These are phyloP conservation scores for Sclerotinia spermophila DNA, from an alignment of 2,329 filamentous ascomycete genomes.

Conservation along the genomic window DNA sequence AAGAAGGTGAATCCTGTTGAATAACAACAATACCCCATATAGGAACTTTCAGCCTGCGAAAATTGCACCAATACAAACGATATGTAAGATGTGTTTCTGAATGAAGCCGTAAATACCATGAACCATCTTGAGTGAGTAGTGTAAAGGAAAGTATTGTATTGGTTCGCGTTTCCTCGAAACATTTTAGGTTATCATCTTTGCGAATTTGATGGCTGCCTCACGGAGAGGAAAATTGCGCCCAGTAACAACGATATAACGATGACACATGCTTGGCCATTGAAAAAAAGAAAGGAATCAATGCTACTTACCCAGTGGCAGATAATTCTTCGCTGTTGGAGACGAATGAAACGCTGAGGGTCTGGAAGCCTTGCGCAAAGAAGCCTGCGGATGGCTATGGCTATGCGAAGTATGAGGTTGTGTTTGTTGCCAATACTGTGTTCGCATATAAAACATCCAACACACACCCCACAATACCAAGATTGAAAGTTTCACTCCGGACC, in stretches of 20 bases:
- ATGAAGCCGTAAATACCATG: background rate
- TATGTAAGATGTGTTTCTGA: background rate
- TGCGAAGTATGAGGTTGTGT: background rate
- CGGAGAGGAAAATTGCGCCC: background rate
- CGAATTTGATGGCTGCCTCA: background rate
- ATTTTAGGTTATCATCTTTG: background rate
- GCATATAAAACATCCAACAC: constrained; percentile 32
- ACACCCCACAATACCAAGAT: constrained; percentile 31
- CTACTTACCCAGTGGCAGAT: constrained; percentile 12
- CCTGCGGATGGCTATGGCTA: background rate
- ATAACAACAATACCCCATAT: background rate
- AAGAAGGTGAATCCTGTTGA: background rate
- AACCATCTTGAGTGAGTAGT: background rate
- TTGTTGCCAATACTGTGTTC: constrained; percentile 10
- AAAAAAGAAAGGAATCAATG: background rate
- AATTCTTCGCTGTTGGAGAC: background rate
- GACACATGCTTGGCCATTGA: background rate
- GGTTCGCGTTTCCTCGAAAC: background rate
- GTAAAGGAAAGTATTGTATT: background rate
- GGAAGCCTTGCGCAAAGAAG: background rate
- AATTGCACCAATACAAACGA: background rate
- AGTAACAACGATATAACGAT: background rate
- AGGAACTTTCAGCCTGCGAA: background rate
- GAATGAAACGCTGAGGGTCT: background rate
- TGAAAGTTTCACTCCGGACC: constrained; percentile 30